These are phyloP conservation scores for Basidiobolus meristosporus DNA, from an alignment of 371 early-diverging fungal genomes.

Conservation along the genomic window DNA sequence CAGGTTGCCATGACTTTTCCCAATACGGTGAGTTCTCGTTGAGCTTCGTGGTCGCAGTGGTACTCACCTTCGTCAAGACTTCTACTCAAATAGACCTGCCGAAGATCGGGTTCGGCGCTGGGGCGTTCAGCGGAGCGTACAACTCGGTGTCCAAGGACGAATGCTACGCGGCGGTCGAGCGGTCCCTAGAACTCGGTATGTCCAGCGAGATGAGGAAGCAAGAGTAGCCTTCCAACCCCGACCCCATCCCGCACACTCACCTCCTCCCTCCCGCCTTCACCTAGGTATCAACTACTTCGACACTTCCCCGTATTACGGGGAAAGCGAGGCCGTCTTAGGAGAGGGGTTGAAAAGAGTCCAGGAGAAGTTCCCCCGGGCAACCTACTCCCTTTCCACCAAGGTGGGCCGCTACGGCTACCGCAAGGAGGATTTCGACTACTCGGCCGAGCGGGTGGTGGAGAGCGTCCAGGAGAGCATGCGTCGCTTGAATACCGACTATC, in stretches of 20 bases:
- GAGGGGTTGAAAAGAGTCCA: conserved; percentile 25
- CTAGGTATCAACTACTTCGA: conserved; percentile 52
- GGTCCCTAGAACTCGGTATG: conserved; percentile 6
- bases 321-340: conserved; percentile 50
- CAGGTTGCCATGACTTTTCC: too few relatives aligned
- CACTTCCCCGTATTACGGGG: conserved; percentile 59
- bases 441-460: conserved; percentile 19
- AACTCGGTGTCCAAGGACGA: conserved; percentile 1
- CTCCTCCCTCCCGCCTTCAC: conserved; percentile 2
- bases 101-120: conserved; percentile 6
- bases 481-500: conserved; percentile 38
- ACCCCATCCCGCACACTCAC: neutral
- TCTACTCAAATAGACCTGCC: neutral
- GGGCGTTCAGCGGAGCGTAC: conserved; percentile 4
- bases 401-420: conserved; percentile 53
- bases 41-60: too few relatives aligned
- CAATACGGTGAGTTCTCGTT: too few relatives aligned
- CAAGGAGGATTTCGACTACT: conserved; percentile 45
- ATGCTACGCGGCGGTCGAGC: conserved; percentile 1
- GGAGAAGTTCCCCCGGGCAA: conserved; percentile 30
- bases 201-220: neutral
- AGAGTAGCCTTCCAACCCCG: neutral
- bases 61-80: too few relatives aligned
- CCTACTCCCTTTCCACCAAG: conserved; percentile 52
- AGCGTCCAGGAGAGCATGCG: conserved; percentile 42